These are phyloP conservation scores for Pythium monospermum DNA, from an alignment of 352 stramenopile species.

Conservation along the genomic window DNA sequence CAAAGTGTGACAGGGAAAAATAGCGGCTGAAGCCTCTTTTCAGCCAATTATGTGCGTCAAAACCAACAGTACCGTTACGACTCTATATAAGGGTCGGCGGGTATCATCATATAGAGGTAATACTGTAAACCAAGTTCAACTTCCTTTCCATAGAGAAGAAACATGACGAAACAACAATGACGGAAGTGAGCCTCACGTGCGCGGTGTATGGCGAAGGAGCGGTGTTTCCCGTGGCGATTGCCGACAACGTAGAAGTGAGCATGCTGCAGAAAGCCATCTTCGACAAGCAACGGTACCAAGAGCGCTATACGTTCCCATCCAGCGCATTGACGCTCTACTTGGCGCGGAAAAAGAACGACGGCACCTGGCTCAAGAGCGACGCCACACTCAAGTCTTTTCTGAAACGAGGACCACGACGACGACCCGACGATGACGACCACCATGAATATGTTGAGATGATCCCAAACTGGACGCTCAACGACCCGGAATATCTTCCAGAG, in stretches of 20 bases:
- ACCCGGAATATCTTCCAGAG: neutral
- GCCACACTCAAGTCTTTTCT: too few species aligned
- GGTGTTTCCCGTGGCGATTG: neutral
- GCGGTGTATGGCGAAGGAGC: neutral
- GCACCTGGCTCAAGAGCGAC: neutral
- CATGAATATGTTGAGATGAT: neutral
- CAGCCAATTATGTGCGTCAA: too few species aligned
- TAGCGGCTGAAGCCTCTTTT: too few species aligned
- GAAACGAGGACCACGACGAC: too few species aligned
- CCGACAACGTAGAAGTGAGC: neutral
- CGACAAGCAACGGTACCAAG: neutral
- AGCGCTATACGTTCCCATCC: neutral
- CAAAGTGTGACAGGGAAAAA: too few species aligned
- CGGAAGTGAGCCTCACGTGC: neutral
- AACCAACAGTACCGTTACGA: too few species aligned
- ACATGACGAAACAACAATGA: too few species aligned
- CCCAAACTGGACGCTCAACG: neutral
- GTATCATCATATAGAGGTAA: too few species aligned
- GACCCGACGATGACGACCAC: too few species aligned
- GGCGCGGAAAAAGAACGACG: neutral
- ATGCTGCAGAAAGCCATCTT: neutral
- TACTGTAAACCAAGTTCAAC: too few species aligned
- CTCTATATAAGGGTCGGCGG: too few species aligned
- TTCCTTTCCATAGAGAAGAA: too few species aligned
- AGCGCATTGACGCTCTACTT: neutral